Percentiles rank a stretch among this genome's conserved stretches.
These are phyloP conservation scores for Phytopythium delawarense DNA, from an alignment of 352 stramenopile species.

Conservation along the genomic window DNA sequence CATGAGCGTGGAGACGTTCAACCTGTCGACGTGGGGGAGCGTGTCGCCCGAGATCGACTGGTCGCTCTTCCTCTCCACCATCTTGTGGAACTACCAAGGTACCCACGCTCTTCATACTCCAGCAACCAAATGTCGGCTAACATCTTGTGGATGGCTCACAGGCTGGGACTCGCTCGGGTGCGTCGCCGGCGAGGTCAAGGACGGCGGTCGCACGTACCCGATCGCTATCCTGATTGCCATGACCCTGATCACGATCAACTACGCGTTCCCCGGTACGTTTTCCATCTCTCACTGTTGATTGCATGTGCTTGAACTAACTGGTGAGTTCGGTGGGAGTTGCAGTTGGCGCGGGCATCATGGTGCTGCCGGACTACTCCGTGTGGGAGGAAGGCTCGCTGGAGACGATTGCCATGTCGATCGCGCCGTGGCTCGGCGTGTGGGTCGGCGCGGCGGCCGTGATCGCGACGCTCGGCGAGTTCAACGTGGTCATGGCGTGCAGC, in stretches of 20 bases:
- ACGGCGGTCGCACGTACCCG: conserved; percentile 75
- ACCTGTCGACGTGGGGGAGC: conserved; percentile 65
- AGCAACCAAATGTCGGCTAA: not conserved
- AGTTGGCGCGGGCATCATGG: conserved; percentile 75
- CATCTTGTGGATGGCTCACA: conserved; percentile 5
- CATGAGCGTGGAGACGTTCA: conserved; percentile 66
- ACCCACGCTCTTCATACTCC: not conserved
- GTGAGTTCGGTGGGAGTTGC: conserved; percentile 7
- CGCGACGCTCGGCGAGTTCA: conserved; percentile 82
- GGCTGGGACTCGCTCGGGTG: conserved; percentile 82
- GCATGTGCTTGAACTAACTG: not conserved
- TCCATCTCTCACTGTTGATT: not conserved
- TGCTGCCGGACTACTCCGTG: conserved; percentile 57
- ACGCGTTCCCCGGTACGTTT: conserved; percentile 60
- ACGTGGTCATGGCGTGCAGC: conserved; percentile 84
- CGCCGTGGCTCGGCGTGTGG: conserved; percentile 78
- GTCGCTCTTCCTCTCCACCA: conserved; percentile 83
- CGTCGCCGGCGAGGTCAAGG: conserved; percentile 82
- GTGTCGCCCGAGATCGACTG: conserved; percentile 70
- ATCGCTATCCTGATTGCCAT: conserved; percentile 81
- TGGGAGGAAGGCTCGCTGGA: conserved; percentile 77
- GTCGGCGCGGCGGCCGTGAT: conserved; percentile 71
- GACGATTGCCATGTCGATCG: conserved; percentile 68
- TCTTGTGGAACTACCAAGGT: conserved; percentile 87
- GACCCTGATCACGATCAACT: conserved; percentile 82